Evolutionary conservation across 306 rosid species (phyloP).

Genomic region (Lupinus albus): DNA sequence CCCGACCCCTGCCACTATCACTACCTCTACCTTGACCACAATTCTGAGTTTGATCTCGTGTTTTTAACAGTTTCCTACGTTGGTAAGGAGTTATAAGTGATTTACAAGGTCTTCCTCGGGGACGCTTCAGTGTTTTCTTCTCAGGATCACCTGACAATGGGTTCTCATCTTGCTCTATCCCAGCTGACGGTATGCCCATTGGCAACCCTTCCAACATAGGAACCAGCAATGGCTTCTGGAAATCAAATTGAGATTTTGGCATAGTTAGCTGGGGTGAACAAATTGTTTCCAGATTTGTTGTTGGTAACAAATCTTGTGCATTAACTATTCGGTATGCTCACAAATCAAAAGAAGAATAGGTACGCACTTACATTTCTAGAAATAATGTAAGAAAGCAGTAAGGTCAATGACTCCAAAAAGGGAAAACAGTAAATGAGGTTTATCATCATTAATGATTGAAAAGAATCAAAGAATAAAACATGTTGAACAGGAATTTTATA

Average conservation of each 20-base stretch:
- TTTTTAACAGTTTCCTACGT: no score
- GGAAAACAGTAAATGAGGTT: neutral
- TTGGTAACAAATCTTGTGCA: neutral
- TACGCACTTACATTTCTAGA: slow-evolving; percentile 12
- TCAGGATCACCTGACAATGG: neutral
- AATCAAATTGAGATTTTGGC: slow-evolving; percentile 2
- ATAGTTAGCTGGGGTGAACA: slow-evolving; percentile 10
- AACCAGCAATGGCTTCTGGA: slow-evolving; percentile 10
- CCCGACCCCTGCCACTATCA: slow-evolving; percentile 31
- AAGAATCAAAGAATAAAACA: neutral
- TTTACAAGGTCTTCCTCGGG: slow-evolving; percentile 42
- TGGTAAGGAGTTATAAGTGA: no score
- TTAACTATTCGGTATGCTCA: no score
- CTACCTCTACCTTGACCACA: neutral
- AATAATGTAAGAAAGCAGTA: slow-evolving; percentile 9
- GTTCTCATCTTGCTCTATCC: slow-evolving; percentile 2
- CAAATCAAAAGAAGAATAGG: neutral
- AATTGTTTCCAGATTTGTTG: slow-evolving; percentile 22
- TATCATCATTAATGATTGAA: neutral
- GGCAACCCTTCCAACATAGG: slow-evolving; percentile 14
- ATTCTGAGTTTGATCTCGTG: no score
- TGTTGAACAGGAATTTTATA: neutral
- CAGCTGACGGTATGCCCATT: slow-evolving; percentile 18
- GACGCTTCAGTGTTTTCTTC: slow-evolving; percentile 21
- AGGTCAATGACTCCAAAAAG: neutral